These are phyloP conservation scores for Solanum pennellii DNA, from an alignment of 257 asterid genomes.

Conservation along the genomic window DNA sequence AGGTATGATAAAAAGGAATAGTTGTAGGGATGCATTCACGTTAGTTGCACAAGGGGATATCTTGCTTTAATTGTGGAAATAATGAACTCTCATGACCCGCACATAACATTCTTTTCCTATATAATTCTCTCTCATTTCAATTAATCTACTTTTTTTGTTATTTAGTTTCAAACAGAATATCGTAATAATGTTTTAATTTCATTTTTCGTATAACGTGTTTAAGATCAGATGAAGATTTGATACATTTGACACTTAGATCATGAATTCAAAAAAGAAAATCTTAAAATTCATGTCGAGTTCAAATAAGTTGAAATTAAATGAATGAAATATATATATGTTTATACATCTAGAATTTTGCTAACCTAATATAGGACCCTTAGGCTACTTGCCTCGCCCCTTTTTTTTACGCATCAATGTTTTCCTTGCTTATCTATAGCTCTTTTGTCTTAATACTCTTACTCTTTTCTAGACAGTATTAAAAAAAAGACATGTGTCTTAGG, in stretches of 20 bases:
- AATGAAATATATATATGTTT: not conserved
- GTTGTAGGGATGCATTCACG: not conserved
- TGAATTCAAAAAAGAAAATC: too few species aligned
- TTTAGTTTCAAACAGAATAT: too few species aligned
- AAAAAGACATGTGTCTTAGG: too few species aligned
- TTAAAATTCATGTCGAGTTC: not conserved
- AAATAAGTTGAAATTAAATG: not conserved
- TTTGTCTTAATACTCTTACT: not conserved
- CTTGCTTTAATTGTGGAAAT: not conserved
- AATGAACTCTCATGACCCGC: not conserved
- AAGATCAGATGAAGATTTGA: too few species aligned
- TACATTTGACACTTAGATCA: too few species aligned
- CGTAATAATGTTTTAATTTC: too few species aligned
- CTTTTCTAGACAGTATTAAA: too few species aligned
- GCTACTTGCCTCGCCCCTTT: too few species aligned
- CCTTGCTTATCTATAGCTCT: not conserved
- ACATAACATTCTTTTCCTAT: not conserved
- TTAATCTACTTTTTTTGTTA: too few species aligned
- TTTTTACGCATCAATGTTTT: not conserved
- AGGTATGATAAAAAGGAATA: not conserved
- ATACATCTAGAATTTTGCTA: not conserved
- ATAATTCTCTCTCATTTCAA: not conserved
- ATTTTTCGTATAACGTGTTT: too few species aligned
- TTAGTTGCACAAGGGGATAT: not conserved
- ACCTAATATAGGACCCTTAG: not conserved